Evolutionary conservation across 1,139 yeast genomes (phyloP).

Genomic region (Debaryomyces fabryi): DNA sequence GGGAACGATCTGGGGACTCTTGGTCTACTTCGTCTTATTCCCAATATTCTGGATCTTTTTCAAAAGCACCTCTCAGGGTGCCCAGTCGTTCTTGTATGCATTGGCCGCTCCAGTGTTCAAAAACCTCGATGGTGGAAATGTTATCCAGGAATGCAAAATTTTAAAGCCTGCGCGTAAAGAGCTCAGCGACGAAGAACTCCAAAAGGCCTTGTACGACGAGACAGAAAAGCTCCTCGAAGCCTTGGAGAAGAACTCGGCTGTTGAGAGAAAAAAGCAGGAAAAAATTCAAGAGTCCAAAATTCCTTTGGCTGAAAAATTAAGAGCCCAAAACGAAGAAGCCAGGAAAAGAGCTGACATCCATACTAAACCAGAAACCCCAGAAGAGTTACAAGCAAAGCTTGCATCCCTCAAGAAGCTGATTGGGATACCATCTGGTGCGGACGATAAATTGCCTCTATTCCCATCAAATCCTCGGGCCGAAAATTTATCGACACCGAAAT

Average conservation of each 20-base stretch:
- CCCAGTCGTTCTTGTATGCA: constrained; percentile 75
- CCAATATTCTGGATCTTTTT: constrained; percentile 84
- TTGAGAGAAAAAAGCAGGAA: constrained; percentile 52
- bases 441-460: constrained; percentile 30
- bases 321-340: constrained; percentile 20
- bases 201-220: constrained; percentile 59
- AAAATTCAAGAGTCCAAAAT: constrained; percentile 19
- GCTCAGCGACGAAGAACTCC: constrained; percentile 61
- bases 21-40: constrained; percentile 66
- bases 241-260: constrained; percentile 72
- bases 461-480: constrained; percentile 17
- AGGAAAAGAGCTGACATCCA: constrained; percentile 28
- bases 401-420: constrained; percentile 28
- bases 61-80: constrained; percentile 75
- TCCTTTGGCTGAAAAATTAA: constrained; percentile 6
- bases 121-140: constrained; percentile 62
- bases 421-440: constrained; percentile 21
- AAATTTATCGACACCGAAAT: not conserved
- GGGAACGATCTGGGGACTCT: constrained; percentile 74
- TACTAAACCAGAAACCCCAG: constrained; percentile 35
- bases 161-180: constrained; percentile 65
- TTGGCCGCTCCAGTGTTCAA: constrained; percentile 70
- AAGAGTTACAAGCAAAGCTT: constrained; percentile 40
- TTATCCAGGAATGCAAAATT: constrained; percentile 71
- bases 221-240: constrained; percentile 59